Percentiles rank a stretch among this genome's conserved stretches.
Evolutionary conservation across 441 rosid species (phyloP).

Genomic region (Eugenia klotzschiana): DNA sequence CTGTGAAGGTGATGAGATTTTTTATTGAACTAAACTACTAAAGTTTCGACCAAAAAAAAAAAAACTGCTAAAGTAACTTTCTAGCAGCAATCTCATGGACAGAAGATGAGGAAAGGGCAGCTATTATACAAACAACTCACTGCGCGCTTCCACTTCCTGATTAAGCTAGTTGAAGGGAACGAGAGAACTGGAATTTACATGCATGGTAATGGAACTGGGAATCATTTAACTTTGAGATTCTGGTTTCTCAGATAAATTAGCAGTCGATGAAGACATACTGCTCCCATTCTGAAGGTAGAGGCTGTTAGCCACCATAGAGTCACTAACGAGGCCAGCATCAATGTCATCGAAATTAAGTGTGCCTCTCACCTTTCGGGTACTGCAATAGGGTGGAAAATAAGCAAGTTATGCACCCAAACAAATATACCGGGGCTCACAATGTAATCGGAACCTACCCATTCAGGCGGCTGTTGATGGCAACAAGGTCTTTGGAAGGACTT

Average conservation of each 20-base stretch:
- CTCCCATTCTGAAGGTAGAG: slow-evolving; percentile 59
- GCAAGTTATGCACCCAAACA: background rate
- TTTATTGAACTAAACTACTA: background rate
- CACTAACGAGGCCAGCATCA: slow-evolving; percentile 80
- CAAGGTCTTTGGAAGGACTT: slow-evolving; percentile 94
- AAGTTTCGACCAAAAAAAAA: no score
- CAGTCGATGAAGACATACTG: slow-evolving; percentile 34
- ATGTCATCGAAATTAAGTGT: slow-evolving; percentile 52
- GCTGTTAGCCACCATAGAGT: slow-evolving; percentile 82
- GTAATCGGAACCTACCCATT: slow-evolving; percentile 34
- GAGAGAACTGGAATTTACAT: slow-evolving; percentile 19
- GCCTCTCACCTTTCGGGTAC: slow-evolving; percentile 48
- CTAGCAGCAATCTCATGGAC: background rate
- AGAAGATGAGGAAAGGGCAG: background rate
- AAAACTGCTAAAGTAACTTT: background rate
- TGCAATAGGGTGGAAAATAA: background rate
- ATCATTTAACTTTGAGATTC: slow-evolving; percentile 11
- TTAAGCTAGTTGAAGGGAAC: background rate
- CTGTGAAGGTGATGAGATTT: background rate
- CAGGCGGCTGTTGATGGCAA: slow-evolving; percentile 75
- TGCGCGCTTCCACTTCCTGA: slow-evolving; percentile 14
- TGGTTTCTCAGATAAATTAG: slow-evolving; percentile 37
- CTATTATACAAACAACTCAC: slow-evolving; percentile 23
- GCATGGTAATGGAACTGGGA: background rate
- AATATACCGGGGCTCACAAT: background rate